phyloP scores from a whole-genome alignment of 352 stramenopile species.

The Pythium oligandrum region DNA sequence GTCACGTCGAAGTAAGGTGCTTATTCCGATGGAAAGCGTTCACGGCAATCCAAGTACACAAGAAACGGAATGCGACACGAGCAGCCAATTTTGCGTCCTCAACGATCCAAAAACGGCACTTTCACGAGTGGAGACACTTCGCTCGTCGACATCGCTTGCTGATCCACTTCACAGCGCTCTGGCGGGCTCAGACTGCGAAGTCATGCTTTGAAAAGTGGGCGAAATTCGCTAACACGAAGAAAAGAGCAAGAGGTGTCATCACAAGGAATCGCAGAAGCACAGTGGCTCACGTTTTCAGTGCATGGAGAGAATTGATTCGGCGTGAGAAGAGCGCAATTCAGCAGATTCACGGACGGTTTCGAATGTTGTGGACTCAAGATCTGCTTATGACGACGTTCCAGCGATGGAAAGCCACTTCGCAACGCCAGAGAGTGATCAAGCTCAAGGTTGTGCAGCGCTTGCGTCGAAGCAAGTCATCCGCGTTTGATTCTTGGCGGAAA shows the following conservation, averaged over 20 bases:
- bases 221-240: neutral
- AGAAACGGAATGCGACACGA: neutral
- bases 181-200: constrained; percentile 7
- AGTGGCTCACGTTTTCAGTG: constrained; percentile 25
- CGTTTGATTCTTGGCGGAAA: constrained; percentile 3
- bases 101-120: neutral
- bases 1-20: neutral
- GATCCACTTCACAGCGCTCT: constrained; percentile 8
- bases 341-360: constrained; percentile 29
- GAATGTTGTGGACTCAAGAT: constrained; percentile 21
- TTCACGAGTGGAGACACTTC: constrained; percentile 6
- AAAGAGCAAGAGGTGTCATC: constrained; percentile 3
- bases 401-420: constrained; percentile 11
- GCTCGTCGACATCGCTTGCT: constrained; percentile 7
- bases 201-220: constrained; percentile 11
- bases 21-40: constrained; percentile 13
- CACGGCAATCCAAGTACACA: neutral
- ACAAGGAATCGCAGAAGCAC: constrained; percentile 8
- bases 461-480: neutral
- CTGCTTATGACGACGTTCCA: constrained; percentile 13
- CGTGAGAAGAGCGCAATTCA: constrained; percentile 10
- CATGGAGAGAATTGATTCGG: constrained; percentile 28
- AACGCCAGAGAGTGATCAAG: constrained; percentile 7
- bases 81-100: neutral
- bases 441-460: neutral